phyloP scores from a whole-genome alignment of 768 basidiomycete genomes.

The Cystofilobasidium ferigula region DNA sequence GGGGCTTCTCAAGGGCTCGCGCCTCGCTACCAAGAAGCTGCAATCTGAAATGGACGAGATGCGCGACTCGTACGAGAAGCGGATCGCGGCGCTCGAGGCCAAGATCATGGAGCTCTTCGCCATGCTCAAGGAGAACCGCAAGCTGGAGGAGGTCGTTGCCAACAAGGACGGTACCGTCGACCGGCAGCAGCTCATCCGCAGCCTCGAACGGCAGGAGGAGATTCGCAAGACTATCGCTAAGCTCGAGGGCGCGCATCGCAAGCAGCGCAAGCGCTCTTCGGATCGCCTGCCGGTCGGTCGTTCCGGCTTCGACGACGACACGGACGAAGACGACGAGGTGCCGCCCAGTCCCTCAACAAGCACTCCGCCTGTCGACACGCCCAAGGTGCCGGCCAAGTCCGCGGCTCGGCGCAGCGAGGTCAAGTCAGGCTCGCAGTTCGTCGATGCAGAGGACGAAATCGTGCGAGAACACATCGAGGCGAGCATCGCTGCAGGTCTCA shows the following conservation, averaged over 20 bases:
- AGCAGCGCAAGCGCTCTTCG: not conserved
- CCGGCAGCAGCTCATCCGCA: conserved; percentile 63
- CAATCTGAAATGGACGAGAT: conserved; percentile 68
- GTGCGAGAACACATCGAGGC: conserved; percentile 80
- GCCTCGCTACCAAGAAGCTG: conserved; percentile 44
- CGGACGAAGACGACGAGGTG: conserved; percentile 36
- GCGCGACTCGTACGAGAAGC: conserved; percentile 68
- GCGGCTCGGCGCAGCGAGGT: conserved; percentile 26
- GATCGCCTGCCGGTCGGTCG: conserved; percentile 1
- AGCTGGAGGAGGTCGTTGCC: conserved; percentile 57
- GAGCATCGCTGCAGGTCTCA: conserved; percentile 57
- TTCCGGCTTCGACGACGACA: conserved; percentile 28
- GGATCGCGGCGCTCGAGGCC: conserved; percentile 73
- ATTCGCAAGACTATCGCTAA: conserved; percentile 47
- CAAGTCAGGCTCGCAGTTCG: conserved; percentile 37
- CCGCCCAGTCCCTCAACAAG: conserved; percentile 36
- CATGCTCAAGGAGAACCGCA: conserved; percentile 72
- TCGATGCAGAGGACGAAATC: conserved; percentile 58
- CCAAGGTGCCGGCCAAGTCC: conserved; percentile 22
- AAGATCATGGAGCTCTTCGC: conserved; percentile 89
- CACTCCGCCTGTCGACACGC: conserved; percentile 28
- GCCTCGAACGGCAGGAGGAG: conserved; percentile 35
- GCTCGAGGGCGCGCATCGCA: conserved; percentile 52
- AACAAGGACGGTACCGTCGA: conserved; percentile 54
- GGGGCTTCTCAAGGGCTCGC: conserved; percentile 17